Conservation (phyloP, 1,284 basidiomycete species). For the Rhodotorula sp. region DNA sequence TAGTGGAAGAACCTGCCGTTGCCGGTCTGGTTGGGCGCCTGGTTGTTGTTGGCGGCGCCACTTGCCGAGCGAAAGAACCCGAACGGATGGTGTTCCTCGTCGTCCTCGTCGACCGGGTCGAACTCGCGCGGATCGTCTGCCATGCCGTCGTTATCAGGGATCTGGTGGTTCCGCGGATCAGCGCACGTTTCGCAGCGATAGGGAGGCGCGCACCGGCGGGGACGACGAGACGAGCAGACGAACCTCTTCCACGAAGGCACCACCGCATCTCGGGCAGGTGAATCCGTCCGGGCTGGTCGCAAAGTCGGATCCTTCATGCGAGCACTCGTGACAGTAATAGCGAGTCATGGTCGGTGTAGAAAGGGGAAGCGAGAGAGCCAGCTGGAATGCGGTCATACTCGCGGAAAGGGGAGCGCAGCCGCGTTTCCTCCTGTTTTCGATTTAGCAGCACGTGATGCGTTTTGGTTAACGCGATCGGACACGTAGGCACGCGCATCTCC, state of each 20-base stretch:
- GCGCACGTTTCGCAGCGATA: too few relatives aligned
- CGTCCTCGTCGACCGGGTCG: slow-evolving; percentile 27
- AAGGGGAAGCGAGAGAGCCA: neutral
- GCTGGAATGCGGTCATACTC: too few relatives aligned
- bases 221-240: neutral
- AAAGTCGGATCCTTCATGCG: slow-evolving; percentile 12
- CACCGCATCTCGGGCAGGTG: slow-evolving; percentile 23
- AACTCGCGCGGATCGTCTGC: slow-evolving; percentile 36
- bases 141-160: slow-evolving; percentile 10
- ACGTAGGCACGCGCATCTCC: neutral
- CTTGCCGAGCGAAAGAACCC: neutral
- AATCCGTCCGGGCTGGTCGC: slow-evolving; percentile 7
- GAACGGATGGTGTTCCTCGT: neutral
- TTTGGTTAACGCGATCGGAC: too few relatives aligned
- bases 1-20: slow-evolving; percentile 10
- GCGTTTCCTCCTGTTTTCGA: too few relatives aligned
- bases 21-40: slow-evolving; percentile 1
- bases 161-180: neutral
- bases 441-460: too few relatives aligned
- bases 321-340: slow-evolving; percentile 32
- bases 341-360: slow-evolving; percentile 8
- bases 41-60: neutral
- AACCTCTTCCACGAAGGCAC: slow-evolving; percentile 32
- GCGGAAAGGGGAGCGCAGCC: too few relatives aligned
- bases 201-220: neutral